These are phyloP conservation scores for Curvularia sp. DNA, from an alignment of 2,329 filamentous ascomycete genomes.

Conservation along the genomic window DNA sequence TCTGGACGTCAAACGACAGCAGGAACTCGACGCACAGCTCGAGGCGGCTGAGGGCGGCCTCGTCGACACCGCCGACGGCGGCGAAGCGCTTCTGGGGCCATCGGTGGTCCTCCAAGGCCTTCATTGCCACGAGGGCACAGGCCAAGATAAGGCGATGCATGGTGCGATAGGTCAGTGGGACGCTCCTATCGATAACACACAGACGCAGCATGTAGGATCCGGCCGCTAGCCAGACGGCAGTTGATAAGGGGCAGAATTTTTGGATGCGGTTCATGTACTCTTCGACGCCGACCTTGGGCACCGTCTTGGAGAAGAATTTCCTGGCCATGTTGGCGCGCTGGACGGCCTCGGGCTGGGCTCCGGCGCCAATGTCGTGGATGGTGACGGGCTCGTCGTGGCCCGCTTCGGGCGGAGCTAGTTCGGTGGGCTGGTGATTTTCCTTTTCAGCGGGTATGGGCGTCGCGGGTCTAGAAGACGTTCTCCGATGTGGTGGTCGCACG, in stretches of 20 bases:
- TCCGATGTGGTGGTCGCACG: constrained; percentile 41
- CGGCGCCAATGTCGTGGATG: constrained; percentile 60
- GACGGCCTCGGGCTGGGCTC: constrained; percentile 74
- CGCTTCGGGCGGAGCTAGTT: constrained; percentile 60
- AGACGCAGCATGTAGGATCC: constrained; percentile 87
- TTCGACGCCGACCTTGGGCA: constrained; percentile 80
- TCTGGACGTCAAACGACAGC: constrained; percentile 51
- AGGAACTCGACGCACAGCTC: constrained; percentile 74
- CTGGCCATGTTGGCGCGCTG: constrained; percentile 87
- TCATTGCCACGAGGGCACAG: constrained; percentile 86
- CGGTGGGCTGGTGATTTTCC: constrained; percentile 48
- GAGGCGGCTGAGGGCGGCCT: constrained; percentile 78
- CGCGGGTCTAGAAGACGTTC: constrained; percentile 49
- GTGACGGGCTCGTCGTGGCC: constrained; percentile 57
- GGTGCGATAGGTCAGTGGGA: constrained; percentile 82
- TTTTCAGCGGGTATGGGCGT: constrained; percentile 52
- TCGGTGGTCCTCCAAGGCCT: constrained; percentile 89
- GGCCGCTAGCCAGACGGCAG: constrained; percentile 89
- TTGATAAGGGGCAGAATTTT: constrained; percentile 90
- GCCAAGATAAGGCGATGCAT: constrained; percentile 86
- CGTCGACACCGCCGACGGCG: constrained; percentile 85
- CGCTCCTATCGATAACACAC: constrained; percentile 73
- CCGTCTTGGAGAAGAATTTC: constrained; percentile 90
- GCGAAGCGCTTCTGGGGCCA: constrained; percentile 86
- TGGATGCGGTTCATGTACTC: constrained; percentile 89